phyloP scores from a whole-genome alignment of 2,329 filamentous ascomycete genomes.

The Chrysoporthe deuterocubensis region DNA sequence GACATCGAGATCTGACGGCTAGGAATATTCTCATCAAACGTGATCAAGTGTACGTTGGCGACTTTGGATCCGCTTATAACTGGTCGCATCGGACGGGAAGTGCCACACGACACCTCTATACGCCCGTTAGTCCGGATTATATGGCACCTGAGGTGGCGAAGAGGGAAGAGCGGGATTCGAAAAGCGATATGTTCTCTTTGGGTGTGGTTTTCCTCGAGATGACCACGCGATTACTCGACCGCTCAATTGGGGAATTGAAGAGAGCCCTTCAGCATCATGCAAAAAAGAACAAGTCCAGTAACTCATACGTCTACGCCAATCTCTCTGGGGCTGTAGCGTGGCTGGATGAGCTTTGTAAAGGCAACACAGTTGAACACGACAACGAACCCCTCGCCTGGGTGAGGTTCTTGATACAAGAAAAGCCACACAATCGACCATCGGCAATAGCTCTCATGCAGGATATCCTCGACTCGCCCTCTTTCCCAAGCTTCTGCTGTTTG shows the following conservation, averaged over 20 bases:
- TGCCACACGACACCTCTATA: constrained; percentile 27
- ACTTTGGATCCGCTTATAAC: constrained; percentile 30
- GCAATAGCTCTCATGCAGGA: constrained; percentile 27
- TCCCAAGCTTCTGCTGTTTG: constrained; percentile 28
- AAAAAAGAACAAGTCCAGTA: constrained; percentile 13
- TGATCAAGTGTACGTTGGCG: constrained; percentile 27
- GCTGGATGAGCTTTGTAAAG: constrained; percentile 21
- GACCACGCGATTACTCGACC: constrained; percentile 29
- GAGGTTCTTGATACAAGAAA: constrained; percentile 23
- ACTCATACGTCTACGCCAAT: constrained; percentile 27
- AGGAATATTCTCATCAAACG: constrained; percentile 29
- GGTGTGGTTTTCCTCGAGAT: constrained; percentile 30
- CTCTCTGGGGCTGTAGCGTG: constrained; percentile 21
- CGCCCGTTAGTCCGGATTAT: constrained; percentile 28
- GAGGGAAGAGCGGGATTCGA: constrained; percentile 23
- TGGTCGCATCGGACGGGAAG: constrained; percentile 22
- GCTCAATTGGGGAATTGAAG: constrained; percentile 19
- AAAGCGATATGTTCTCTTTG: constrained; percentile 31
- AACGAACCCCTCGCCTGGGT: constrained; percentile 29
- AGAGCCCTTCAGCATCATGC: constrained; percentile 16
- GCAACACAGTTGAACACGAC: constrained; percentile 25
- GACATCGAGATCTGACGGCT: constrained; percentile 28
- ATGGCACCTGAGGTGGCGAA: constrained; percentile 30
- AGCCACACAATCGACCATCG: constrained; percentile 22
- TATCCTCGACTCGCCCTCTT: constrained; percentile 30